Percentiles rank a stretch among this genome's conserved stretches.
Evolutionary conservation across 331 rosid genomes (phyloP).

Genomic region (Arachis monticola): DNA sequence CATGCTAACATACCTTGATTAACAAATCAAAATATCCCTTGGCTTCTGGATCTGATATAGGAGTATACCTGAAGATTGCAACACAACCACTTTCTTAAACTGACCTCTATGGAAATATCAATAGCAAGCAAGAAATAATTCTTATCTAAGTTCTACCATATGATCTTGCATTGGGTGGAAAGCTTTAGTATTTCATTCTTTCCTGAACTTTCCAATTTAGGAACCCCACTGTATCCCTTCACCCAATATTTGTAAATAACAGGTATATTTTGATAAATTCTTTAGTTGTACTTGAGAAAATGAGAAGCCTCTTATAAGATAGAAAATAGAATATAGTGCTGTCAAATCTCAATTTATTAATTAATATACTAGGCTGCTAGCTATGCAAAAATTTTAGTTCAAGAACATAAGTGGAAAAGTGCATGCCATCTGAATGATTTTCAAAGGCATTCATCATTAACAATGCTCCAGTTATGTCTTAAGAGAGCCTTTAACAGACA

Average conservation of each 20-base stretch:
- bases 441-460: slow-evolving; percentile 22
- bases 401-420: slow-evolving; percentile 10
- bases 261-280: background rate
- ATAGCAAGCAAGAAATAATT: slow-evolving; percentile 10
- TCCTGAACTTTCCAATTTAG: slow-evolving; percentile 14
- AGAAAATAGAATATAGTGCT: slow-evolving; percentile 1
- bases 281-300: background rate
- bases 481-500: background rate
- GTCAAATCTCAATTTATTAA: background rate
- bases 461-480: slow-evolving; percentile 6
- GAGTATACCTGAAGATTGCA: slow-evolving; percentile 78
- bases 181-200: slow-evolving; percentile 13
- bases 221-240: slow-evolving; percentile 13
- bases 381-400: background rate
- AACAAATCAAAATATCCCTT: slow-evolving; percentile 93
- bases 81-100: slow-evolving; percentile 22
- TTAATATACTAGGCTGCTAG: background rate
- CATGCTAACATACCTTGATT: slow-evolving; percentile 69
- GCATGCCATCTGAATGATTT: slow-evolving; percentile 12
- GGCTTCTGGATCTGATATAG: slow-evolving; percentile 88
- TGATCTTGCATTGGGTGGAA: slow-evolving; percentile 20
- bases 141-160: slow-evolving; percentile 28
- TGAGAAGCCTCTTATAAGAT: background rate
- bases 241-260: slow-evolving; percentile 22
- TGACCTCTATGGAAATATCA: slow-evolving; percentile 28